Base-by-base conservation (phyloP, 257 asterid genomes). In the Cordia subcordata region DNA sequence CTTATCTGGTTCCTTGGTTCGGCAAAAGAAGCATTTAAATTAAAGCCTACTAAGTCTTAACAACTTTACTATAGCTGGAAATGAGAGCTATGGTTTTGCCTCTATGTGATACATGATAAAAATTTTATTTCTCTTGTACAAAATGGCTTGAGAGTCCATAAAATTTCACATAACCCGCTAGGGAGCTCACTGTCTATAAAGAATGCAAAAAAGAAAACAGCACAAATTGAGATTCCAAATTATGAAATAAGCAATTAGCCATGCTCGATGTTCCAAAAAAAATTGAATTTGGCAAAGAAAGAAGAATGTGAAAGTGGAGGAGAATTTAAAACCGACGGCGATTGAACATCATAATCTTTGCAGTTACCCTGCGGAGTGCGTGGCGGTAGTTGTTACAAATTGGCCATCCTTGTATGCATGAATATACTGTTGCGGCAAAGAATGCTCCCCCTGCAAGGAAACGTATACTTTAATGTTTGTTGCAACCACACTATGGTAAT, bases 381-480 rank as follows among this genome's bases (percentile, higher is more conserved):
- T 77, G 49, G 85, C 86, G 0, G 99, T 94, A 51, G 86, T 80
- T 14, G 99, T 93, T 47, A 77, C 80, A 44, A 93, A 89, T 49
- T 79, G 94, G 27, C 96, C 97, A 57, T 85, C 90, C 81, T 79
- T 85, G 77, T 77, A 93, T 14, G 37, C 77, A 60, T 93, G 95
- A 68, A 85, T 55, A 60, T 80, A 89, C 60, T 93, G 99, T 50
- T 93, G 95, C 0, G 97, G 99, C 74, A 93, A 81, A 73, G 96
- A 78, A 69, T 86, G 94, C 75, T 93, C 97, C 42, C 69, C 88
- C 99, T 93, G 81, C 72, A 80, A 63, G 40, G 53, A 68, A 40
- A 37, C 19, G 38, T 10, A 14, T 2, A 42, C 8, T 42, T 58
- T 15, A 53, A 9, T n/a, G n/a, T 20, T 68, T 60, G 15, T 10